These are phyloP conservation scores for Trichophyton benhamiae DNA, from an alignment of 2,329 filamentous ascomycete species.

Conservation along the genomic window DNA sequence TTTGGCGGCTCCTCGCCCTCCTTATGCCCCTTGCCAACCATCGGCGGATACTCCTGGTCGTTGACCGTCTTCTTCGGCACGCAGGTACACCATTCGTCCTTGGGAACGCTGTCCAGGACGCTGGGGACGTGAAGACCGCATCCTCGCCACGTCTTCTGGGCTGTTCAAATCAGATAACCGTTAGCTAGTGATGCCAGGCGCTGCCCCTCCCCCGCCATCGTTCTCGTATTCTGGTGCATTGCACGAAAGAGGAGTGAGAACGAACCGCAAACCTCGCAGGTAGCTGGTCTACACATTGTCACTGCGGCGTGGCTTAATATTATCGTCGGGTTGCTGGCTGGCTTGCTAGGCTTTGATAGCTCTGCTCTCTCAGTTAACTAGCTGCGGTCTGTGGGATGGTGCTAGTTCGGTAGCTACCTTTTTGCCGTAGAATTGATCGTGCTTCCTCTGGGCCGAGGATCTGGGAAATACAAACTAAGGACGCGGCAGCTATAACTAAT, in stretches of 20 bases:
- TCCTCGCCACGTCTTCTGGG: constrained; percentile 43
- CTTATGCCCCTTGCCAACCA: constrained; percentile 24
- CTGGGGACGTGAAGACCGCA: constrained; percentile 40
- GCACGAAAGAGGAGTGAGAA: not conserved
- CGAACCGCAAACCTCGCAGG: constrained; percentile 11
- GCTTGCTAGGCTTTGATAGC: not conserved
- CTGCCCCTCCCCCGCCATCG: not conserved
- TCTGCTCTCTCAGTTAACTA: not conserved
- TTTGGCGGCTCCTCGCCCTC: constrained; percentile 5
- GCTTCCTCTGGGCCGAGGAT: no score
- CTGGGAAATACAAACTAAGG: no score
- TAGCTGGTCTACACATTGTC: constrained; percentile 13
- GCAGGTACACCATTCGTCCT: constrained; percentile 44
- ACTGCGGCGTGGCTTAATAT: not conserved
- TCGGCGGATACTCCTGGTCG: constrained; percentile 44
- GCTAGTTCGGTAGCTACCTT: not conserved
- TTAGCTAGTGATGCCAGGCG: not conserved
- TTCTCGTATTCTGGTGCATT: not conserved
- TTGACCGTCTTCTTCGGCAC: constrained; percentile 41
- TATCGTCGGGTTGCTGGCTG: not conserved
- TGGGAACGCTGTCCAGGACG: constrained; percentile 42
- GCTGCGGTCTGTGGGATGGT: not conserved
- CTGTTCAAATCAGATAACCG: not conserved
- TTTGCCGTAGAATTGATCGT: not conserved
- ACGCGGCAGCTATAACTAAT: no score